phyloP scores from a whole-genome alignment of 352 stramenopile species.

The Globisporangium splendens region DNA sequence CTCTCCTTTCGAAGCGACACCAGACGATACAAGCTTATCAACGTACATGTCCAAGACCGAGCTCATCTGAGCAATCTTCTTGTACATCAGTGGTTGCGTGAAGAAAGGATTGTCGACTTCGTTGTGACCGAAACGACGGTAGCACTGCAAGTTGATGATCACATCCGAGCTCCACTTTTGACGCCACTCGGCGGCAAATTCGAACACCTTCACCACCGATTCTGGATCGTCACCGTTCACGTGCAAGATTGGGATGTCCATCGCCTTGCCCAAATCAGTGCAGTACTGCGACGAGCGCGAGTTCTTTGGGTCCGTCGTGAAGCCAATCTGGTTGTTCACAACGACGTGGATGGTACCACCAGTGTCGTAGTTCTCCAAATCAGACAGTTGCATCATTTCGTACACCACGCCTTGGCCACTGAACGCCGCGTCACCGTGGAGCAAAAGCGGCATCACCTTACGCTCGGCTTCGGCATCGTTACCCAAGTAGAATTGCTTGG shows the following conservation, averaged over 20 bases:
- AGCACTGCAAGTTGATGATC: constrained; percentile 98
- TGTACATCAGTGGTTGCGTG: constrained; percentile 98
- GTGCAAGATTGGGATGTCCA: constrained; percentile 90
- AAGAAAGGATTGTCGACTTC: constrained; percentile 98
- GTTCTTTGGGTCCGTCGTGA: constrained; percentile 97
- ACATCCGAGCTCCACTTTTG: constrained; percentile 87
- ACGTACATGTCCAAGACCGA: constrained; percentile 91
- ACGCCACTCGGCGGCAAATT: constrained; percentile 83
- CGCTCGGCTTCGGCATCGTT: constrained; percentile 83
- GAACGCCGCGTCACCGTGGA: constrained; percentile 98
- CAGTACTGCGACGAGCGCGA: constrained; percentile 93
- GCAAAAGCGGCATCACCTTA: constrained; percentile 92
- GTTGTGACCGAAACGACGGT: constrained; percentile 97
- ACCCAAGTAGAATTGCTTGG: constrained; percentile 96
- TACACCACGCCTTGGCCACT: constrained; percentile 96
- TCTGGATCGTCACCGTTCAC: constrained; percentile 96
- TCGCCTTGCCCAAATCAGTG: constrained; percentile 95
- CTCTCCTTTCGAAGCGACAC: constrained; percentile 76
- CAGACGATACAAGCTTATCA: constrained; percentile 43
- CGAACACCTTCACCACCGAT: constrained; percentile 85
- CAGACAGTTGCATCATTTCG: constrained; percentile 96
- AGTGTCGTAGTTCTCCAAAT: constrained; percentile 92
- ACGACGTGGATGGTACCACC: constrained; percentile 98
- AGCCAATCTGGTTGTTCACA: constrained; percentile 97
- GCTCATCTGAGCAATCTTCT: constrained; percentile 92